Evolutionary conservation across 305 asterid species (phyloP), one percentile per base, ranked within the genome.

Genomic region (Solanum hybrid): DNA sequence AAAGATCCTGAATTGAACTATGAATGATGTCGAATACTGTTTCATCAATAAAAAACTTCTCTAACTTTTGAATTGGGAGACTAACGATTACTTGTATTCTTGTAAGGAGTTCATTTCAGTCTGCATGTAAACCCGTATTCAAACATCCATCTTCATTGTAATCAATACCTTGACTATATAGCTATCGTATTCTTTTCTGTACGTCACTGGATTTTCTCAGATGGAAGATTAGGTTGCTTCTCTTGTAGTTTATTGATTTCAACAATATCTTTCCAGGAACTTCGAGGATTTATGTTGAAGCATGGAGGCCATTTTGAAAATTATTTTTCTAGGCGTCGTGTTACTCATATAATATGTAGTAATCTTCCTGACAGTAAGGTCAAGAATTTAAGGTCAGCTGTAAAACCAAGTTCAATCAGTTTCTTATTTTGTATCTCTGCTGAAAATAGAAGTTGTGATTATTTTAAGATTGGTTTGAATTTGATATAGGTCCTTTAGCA

Each of bases 341-440:
- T 97, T 24, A 97, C 98, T 83, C 99, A 97, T 91, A 96, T 97
- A 89, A 95, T 97, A 87, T 97, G 99, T 94, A 95, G 99, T 89
- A 97, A 96, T 93, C 99, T 97, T 75, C 99, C 99, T 72, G 97
- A 95, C 91, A 97, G 98, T 89, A 97, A 97, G 97, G 93, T 96
- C 90, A 96, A 96, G 95, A 97, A 96, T 93, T 94, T 97, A 94
- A 96, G 99, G 99, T 96, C 89, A 89, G 75, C n/a, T 84, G 76
- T 84, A 84, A 83, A 84, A 84, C 38, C 41, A 51, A 29, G 76
- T 20, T 84, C 75, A 10, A 57, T 84, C 76, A 41, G n/a, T 29
- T 81, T 36, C 26, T 78, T 26, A 45, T 51, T 51, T 78, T 77
- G 87, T 70, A 89, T 78, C 79, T 77, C 87, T 26, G 41, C 34